Percentiles rank a stretch among this genome's conserved stretches.
phyloP scores from a whole-genome alignment of 768 basidiomycete species.

The Russula dissimulans region DNA sequence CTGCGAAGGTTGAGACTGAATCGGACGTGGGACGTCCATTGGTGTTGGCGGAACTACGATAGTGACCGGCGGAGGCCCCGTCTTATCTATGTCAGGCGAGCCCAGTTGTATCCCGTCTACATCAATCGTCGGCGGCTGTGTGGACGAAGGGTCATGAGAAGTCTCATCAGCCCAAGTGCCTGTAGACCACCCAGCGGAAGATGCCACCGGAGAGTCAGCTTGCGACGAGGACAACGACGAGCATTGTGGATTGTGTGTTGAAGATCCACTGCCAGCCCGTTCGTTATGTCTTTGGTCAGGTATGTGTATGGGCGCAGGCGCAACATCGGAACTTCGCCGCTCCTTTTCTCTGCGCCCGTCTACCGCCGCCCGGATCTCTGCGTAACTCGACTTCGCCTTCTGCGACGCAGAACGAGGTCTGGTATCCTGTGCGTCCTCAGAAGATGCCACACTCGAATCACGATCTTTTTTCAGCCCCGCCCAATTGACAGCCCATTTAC shows the following conservation, averaged over 20 bases:
- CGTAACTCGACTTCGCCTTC: conserved; percentile 45
- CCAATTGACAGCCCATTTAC: conserved; percentile 89
- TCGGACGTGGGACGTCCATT: conserved; percentile 33
- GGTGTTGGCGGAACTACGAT: conserved; percentile 1
- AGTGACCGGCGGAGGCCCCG: background rate
- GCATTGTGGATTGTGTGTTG: conserved; percentile 16
- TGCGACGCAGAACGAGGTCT: background rate
- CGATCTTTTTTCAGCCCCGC: conserved; percentile 49
- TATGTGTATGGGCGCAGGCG: conserved; percentile 30
- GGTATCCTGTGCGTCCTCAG: conserved; percentile 19
- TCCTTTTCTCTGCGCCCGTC: conserved; percentile 45
- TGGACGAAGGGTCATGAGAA: background rate
- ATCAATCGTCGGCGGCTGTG: background rate
- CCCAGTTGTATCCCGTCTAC: conserved; percentile 1
- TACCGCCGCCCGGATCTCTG: conserved; percentile 70
- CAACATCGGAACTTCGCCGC: conserved; percentile 18
- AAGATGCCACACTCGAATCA: conserved; percentile 4
- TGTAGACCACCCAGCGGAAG: conserved; percentile 9
- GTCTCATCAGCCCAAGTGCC: background rate
- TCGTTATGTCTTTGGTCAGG: conserved; percentile 25
- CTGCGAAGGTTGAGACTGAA: conserved; percentile 64
- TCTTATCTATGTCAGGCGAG: background rate
- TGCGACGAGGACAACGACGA: conserved; percentile 23
- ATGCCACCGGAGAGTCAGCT: conserved; percentile 23
- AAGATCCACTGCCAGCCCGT: conserved; percentile 25